Conservation (phyloP, 257 asterid species). For the Primulina eburnea region DNA sequence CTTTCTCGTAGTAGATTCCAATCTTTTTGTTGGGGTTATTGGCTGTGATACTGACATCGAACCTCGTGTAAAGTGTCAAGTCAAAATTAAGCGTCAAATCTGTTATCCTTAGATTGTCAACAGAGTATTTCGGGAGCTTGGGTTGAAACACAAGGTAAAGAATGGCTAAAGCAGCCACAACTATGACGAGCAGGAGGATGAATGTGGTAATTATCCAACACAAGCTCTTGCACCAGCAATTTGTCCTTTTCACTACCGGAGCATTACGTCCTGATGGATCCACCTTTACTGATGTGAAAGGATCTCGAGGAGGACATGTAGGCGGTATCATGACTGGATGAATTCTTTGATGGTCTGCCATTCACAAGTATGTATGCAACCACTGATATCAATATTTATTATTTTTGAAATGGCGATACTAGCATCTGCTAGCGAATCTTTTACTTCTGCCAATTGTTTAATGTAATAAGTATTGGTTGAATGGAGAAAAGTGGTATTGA, state of each 20-base stretch:
- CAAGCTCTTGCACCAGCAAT: neutral
- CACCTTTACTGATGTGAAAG: neutral
- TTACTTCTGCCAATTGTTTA: neutral
- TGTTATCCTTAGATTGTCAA: conserved; percentile 70
- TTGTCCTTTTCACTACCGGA: neutral
- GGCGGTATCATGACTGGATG: neutral
- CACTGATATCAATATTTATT: neutral
- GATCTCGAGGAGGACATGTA: neutral
- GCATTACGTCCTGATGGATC: neutral
- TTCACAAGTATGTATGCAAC: conserved; percentile 21
- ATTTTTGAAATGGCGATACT: neutral
- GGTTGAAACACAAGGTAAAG: conserved; percentile 69
- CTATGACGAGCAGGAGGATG: conserved; percentile 47
- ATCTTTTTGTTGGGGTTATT: conserved; percentile 76
- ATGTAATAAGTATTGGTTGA: neutral
- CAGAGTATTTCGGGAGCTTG: conserved; percentile 76
- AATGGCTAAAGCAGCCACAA: conserved; percentile 62
- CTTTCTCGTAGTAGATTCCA: conserved; percentile 79
- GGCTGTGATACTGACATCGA: conserved; percentile 70
- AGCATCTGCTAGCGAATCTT: neutral
- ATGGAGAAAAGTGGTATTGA: neutral
- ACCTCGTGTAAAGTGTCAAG: conserved; percentile 68
- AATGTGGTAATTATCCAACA: neutral
- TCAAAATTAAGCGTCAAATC: conserved; percentile 70
- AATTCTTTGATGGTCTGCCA: neutral